A percentile compares a stretch with the other conserved stretches of the same genome.
Evolutionary conservation across 371 early-diverging fungal genomes (phyloP).

Genomic region (Rhizopus stolonifer): DNA sequence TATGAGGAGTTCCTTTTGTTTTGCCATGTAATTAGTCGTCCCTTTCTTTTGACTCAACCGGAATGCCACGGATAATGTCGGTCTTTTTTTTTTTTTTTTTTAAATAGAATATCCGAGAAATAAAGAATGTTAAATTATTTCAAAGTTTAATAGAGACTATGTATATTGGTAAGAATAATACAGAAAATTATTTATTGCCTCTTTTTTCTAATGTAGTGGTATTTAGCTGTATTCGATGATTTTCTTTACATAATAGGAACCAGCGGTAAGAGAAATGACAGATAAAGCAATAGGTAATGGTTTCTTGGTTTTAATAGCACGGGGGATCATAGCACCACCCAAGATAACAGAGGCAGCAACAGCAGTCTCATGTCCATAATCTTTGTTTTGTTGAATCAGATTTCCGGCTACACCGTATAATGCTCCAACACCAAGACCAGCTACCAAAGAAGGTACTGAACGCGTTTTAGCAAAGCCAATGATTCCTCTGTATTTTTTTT

Average conservation of each 20-base stretch:
- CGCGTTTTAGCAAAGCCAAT: slow-evolving; percentile 59
- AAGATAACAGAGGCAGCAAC: slow-evolving; percentile 57
- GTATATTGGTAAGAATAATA: too few relatives aligned
- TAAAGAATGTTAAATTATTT: too few relatives aligned
- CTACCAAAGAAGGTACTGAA: slow-evolving; percentile 62
- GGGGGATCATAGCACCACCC: slow-evolving; percentile 60
- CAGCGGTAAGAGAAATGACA: slow-evolving; percentile 41
- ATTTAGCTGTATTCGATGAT: slow-evolving; percentile 43
- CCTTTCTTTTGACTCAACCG: too few relatives aligned
- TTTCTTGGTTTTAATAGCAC: slow-evolving; percentile 54
- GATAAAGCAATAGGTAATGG: slow-evolving; percentile 51
- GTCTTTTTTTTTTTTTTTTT: too few relatives aligned
- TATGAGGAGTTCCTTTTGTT: too few relatives aligned
- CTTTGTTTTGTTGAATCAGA: slow-evolving; percentile 60
- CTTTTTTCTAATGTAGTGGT: too few relatives aligned
- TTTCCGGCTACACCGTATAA: slow-evolving; percentile 61
- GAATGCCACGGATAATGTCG: too few relatives aligned
- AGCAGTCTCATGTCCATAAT: slow-evolving; percentile 69
- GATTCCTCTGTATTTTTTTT: slow-evolving; percentile 64
- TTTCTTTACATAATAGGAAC: slow-evolving; percentile 53
- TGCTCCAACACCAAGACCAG: slow-evolving; percentile 64
- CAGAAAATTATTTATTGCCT: too few relatives aligned
- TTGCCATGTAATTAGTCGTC: too few relatives aligned
- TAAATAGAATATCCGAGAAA: too few relatives aligned
- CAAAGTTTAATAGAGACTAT: too few relatives aligned